Percentiles rank a stretch among this genome's conserved stretches.
Evolutionary conservation across 352 stramenopile species (phyloP).

Genomic region (Phytopythium ostracodes): DNA sequence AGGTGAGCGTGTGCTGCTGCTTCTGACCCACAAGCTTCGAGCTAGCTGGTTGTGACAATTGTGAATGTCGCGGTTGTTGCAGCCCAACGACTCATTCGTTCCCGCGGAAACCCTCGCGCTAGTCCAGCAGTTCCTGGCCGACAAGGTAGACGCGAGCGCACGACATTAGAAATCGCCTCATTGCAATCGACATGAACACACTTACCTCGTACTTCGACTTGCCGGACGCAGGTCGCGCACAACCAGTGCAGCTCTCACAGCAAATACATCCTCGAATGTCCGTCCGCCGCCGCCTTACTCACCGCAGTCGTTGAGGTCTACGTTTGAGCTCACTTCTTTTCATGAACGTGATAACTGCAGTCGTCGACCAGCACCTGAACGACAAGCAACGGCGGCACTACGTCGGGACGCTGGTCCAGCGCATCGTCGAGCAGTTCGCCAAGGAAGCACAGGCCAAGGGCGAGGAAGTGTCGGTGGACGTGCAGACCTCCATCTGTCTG

Average conservation of each 20-base stretch:
- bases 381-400: constrained; percentile 34
- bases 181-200: not conserved
- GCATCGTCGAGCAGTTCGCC: constrained; percentile 31
- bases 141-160: constrained; percentile 18
- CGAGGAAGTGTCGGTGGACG: constrained; percentile 49
- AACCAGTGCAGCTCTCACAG: constrained; percentile 48
- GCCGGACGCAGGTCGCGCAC: constrained; percentile 30
- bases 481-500: constrained; percentile 63
- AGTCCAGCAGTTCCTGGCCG: constrained; percentile 30
- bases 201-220: not conserved
- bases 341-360: constrained; percentile 11
- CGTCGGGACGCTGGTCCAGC: constrained; percentile 34
- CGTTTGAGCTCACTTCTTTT: not conserved
- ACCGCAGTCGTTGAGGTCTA: no score
- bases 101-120: constrained; percentile 19
- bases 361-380: constrained; percentile 28
- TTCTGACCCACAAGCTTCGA: no score
- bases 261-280: constrained; percentile 59
- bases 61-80: not conserved
- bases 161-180: not conserved
- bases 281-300: constrained; percentile 2
- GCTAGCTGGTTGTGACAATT: not conserved
- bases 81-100: constrained; percentile 21
- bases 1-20: no score
- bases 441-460: constrained; percentile 18